Percentiles rank a stretch among this genome's conserved stretches.
Conservation (phyloP, 371 early-diverging fungal species). For the Umbelopsis sp. region DNA sequence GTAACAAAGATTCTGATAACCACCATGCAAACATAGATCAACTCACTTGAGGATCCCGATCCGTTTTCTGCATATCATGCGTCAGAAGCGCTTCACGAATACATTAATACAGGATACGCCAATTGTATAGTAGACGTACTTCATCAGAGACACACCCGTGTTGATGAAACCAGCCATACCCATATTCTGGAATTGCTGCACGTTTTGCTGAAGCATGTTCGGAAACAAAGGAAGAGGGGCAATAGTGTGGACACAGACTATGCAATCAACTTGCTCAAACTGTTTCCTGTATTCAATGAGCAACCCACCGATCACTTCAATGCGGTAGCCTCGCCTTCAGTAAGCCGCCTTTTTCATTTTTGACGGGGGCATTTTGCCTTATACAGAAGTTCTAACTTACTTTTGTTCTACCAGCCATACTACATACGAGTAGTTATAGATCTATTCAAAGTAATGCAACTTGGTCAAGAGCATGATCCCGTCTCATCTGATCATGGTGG, state of each 20-base stretch:
- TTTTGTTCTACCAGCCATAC: not conserved
- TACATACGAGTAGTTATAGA: not conserved
- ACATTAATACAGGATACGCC: not conserved
- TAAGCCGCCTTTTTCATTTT: too few relatives aligned
- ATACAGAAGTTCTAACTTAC: too few relatives aligned
- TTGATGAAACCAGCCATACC: not conserved
- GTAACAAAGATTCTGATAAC: not conserved
- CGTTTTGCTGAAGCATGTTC: not conserved
- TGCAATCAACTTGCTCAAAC: not conserved
- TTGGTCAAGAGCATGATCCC: not conserved
- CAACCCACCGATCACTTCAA: not conserved
- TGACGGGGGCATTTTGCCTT: too few relatives aligned
- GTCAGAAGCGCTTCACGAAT: not conserved
- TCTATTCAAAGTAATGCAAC: not conserved
- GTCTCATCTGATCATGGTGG: not conserved
- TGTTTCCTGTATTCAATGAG: not conserved
- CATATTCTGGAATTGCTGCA: not conserved
- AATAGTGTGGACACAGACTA: not conserved
- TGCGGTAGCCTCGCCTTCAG: too few relatives aligned
- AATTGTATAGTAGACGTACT: not conserved
- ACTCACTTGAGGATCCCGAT: not conserved
- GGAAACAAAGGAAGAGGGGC: not conserved
- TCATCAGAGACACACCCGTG: not conserved
- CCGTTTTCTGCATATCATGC: constrained; percentile 8
- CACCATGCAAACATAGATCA: not conserved